Percentiles rank a stretch among this genome's conserved stretches.
These are phyloP conservation scores for Metarhizium robertsii DNA, from an alignment of 2,329 filamentous ascomycete species.

Conservation along the genomic window DNA sequence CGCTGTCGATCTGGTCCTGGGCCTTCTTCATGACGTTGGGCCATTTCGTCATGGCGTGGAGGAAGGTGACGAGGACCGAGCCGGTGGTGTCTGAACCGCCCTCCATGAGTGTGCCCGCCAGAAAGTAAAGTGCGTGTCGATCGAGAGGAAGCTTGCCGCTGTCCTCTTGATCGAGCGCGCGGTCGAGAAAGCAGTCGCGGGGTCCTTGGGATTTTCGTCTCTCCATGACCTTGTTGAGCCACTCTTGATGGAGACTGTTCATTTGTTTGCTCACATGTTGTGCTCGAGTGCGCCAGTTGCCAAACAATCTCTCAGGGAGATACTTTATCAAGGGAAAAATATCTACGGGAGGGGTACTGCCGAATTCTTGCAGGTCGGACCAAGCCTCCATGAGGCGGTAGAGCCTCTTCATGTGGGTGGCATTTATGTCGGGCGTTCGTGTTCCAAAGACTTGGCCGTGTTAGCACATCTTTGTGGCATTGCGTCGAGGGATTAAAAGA, in stretches of 20 bases:
- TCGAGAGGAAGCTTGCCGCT: conserved; percentile 15
- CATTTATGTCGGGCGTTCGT: conserved; percentile 20
- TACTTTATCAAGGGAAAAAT: conserved; percentile 33
- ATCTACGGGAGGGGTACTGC: conserved; percentile 39
- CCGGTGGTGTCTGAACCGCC: conserved; percentile 27
- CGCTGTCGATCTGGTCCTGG: conserved; percentile 28
- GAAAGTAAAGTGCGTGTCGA: conserved; percentile 26
- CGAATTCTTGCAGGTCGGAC: conserved; percentile 34
- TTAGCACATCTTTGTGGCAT: neutral
- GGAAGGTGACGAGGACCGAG: conserved; percentile 24
- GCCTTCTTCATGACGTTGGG: conserved; percentile 28
- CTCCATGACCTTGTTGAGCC: conserved; percentile 21
- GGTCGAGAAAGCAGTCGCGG: conserved; percentile 27
- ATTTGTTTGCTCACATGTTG: conserved; percentile 28
- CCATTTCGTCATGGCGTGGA: conserved; percentile 32
- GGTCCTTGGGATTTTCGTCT: conserved; percentile 18
- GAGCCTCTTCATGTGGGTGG: conserved; percentile 25
- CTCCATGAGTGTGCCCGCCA: conserved; percentile 20
- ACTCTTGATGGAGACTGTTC: conserved; percentile 28
- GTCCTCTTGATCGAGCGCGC: conserved; percentile 27
- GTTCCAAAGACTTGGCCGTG: conserved; percentile 21
- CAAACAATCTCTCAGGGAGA: conserved; percentile 30
- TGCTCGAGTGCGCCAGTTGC: conserved; percentile 28
- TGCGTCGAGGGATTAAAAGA: neutral
- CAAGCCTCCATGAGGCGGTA: conserved; percentile 33